Evolutionary conservation across 176 grass and related monocot genomes (phyloP), one percentile per base, ranked within the genome.

Genomic region (Elymus sibiricus): DNA sequence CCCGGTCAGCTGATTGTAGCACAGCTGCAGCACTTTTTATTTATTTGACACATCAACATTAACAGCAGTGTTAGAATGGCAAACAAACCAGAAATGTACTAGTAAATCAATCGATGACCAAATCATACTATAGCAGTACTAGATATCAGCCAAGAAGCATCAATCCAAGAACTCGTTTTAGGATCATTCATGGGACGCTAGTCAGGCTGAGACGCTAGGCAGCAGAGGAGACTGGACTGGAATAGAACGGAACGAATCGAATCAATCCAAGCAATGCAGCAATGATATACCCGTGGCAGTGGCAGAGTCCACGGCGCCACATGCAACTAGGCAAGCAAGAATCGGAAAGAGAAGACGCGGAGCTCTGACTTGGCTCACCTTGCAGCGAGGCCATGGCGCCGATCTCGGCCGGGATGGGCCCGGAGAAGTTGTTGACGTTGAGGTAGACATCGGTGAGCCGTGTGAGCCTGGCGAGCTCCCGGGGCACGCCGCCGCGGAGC

Each of bases 1-100:
- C n/a, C 97, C 97, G 42, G 86, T 85, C 19, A 98, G 75, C 90
- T 96, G 94, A 76, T 98, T 98, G 78, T 95, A 94, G 92, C 94
- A 95, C 22, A 98, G 87, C 92, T 98, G 97, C 79, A 98, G 46
- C 60, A 95, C 97, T 98, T 86, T 78, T 51, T 49, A 13, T 53
- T 17, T 53, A 13, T 46, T 49, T 4, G 49, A 65, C 16, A 58
- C 16, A 73, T 11, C 79, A 72, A 11, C 22, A 77, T 25, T 73
- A 74, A 14, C 76, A 86, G 15, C 76, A 61, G 80, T 32, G 78
- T 81, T 19, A 49, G 51, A 43, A 8, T 17, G 21, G 3, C 53
- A 80, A 72, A 7, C n/a, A 28, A 67, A 25, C 34, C 43, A 80
- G 1, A 34, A 10, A 16, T 21, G 3, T 7, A n/a, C n/a, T n/a